Evolutionary conservation across 1,139 yeast species (phyloP).

Genomic region (Diutina pseudorugosa): DNA sequence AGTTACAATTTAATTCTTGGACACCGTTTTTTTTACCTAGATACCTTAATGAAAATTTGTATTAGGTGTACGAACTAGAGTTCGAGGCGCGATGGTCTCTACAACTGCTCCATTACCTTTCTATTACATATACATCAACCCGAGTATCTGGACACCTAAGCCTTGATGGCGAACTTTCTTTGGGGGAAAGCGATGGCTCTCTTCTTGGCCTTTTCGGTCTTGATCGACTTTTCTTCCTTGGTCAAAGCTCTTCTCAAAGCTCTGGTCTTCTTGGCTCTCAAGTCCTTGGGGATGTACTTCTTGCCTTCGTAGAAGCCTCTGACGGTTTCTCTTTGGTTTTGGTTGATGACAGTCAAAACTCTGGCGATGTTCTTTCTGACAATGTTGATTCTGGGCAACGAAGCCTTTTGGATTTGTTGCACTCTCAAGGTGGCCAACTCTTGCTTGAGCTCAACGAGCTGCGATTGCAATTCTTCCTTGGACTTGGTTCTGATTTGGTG

Average conservation of each 20-base stretch:
- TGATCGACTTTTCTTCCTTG: conserved; percentile 68
- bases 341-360: conserved; percentile 94
- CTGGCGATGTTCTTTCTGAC: conserved; percentile 98
- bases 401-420: conserved; percentile 86
- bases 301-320: conserved; percentile 93
- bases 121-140: conserved; percentile 5
- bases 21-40: not conserved
- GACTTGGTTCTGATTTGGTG: conserved; percentile 96
- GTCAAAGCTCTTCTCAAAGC: conserved; percentile 97
- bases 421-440: conserved; percentile 95
- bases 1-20: too few relatives aligned
- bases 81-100: not conserved
- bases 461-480: conserved; percentile 90
- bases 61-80: not conserved
- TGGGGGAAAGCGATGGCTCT: conserved; percentile 93
- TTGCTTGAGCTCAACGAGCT: conserved; percentile 92
- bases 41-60: not conserved
- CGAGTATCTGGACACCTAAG: conserved; percentile 35
- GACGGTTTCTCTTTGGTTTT: conserved; percentile 92
- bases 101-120: conserved; percentile 3
- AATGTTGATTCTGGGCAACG: conserved; percentile 88
- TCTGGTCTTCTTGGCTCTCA: conserved; percentile 99
- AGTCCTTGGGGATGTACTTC: conserved; percentile 96
- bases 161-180: conserved; percentile 98
- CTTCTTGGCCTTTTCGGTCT: conserved; percentile 87